Evolutionary conservation across 805 yeast genomes (phyloP), one percentile per base, ranked within the genome.

Genomic region (Wickerhamomyces alni): DNA sequence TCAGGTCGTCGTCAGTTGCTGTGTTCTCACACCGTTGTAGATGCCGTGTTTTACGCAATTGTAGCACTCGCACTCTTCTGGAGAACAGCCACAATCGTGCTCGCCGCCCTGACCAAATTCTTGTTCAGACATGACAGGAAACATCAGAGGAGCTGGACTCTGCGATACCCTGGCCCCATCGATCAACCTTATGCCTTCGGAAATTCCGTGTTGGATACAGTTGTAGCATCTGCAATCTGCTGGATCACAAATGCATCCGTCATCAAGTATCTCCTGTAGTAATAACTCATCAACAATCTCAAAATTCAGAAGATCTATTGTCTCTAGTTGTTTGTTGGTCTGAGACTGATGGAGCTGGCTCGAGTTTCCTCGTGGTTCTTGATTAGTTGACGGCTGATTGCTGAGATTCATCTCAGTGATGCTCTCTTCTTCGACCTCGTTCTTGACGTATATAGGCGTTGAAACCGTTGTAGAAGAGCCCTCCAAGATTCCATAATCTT

Each of bases 171-270:
- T 31, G 11, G 33, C 43, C 3, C 50, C 52, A 35, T 52, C 54
- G 7, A 38, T 39, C 15, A 45, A 12, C 21, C 47, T 42, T 7
- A 55, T 38, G 5, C 59, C 59, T 16, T 52, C 47, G 1, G 41
- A 17, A 16, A 55, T 55, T 3, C 52, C 51, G 39, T 55, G 59
- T 13, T 45, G 39, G 5, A 37, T n/a, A 30, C 59, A 55, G 28
- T 51, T 49, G 19, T 34, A 51, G 17, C 55, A 51, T 1, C 18
- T 19, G 24, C 55, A 51, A 4, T 36, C 37, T 10, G 35, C 38
- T 4, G 37, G 43, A 6, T 41, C 39, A 42, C 57, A 52, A 8
- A 30, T 24, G 36, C 57, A 52, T 8, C 36, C 46, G 5, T 44
- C 50, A 2, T 47, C 48, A 16, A 44, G 13, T 17, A 51, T 29